Conservation (phyloP, 1,284 basidiomycete species). For the Cronartium quercuum region DNA sequence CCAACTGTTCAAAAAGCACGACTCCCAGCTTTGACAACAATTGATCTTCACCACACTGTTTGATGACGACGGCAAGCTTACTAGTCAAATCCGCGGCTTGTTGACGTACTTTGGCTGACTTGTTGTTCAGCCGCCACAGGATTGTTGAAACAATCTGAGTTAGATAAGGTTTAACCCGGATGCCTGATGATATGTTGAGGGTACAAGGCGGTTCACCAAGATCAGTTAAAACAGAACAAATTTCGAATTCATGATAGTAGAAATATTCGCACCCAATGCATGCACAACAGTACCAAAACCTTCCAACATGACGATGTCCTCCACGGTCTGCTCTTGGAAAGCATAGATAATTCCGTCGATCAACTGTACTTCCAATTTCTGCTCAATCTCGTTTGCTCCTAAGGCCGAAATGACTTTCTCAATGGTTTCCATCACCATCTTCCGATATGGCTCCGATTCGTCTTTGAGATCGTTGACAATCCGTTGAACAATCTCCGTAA, state of each 20-base stretch:
- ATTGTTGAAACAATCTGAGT: slow-evolving; percentile 99
- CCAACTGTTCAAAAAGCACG: slow-evolving; percentile 95
- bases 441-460: slow-evolving; percentile 79
- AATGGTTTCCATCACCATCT: slow-evolving; percentile 99
- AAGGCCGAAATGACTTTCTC: slow-evolving; percentile 88
- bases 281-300: slow-evolving; percentile 97
- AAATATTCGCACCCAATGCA: slow-evolving; percentile 61
- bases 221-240: slow-evolving; percentile 3
- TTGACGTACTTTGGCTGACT: slow-evolving; percentile 97
- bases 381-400: slow-evolving; percentile 93
- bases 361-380: slow-evolving; percentile 83
- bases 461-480: slow-evolving; percentile 92
- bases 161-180: slow-evolving; percentile 97
- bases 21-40: slow-evolving; percentile 92
- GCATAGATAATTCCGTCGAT: slow-evolving; percentile 98
- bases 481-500: slow-evolving; percentile 87
- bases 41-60: slow-evolving; percentile 95
- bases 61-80: slow-evolving; percentile 91
- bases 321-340: slow-evolving; percentile 98
- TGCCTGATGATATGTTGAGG: no score
- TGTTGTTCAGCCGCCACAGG: slow-evolving; percentile 98
- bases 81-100: slow-evolving; percentile 96
- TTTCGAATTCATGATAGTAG: background rate
- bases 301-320: slow-evolving; percentile 98
- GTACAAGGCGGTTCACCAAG: background rate